Evolutionary conservation across 371 early-diverging fungal species (phyloP).

Genomic region (Lichtheimia ornata): DNA sequence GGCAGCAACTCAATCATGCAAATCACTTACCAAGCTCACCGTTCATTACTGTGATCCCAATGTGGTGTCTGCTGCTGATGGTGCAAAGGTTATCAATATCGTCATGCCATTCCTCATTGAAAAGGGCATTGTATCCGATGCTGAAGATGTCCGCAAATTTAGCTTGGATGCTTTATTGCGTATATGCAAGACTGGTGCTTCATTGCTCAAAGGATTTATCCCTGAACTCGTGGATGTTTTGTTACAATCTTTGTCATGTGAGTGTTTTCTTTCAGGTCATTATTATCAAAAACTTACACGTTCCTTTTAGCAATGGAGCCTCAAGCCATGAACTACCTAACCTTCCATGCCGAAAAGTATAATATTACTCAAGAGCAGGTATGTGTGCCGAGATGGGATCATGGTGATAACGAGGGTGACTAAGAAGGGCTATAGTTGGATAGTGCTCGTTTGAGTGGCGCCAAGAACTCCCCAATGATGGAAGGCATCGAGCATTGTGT

Average conservation of each 20-base stretch:
- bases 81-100: conserved; percentile 71
- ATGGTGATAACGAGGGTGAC: no score
- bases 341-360: conserved; percentile 89
- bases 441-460: conserved; percentile 68
- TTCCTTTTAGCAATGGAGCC: conserved; percentile 47
- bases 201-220: conserved; percentile 72
- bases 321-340: conserved; percentile 77
- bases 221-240: conserved; percentile 73
- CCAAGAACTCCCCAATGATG: conserved; percentile 82
- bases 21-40: conserved; percentile 76
- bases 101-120: conserved; percentile 87
- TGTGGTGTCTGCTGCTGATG: conserved; percentile 56
- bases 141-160: conserved; percentile 88
- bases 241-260: conserved; percentile 81
- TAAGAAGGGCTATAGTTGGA: conserved; percentile 50
- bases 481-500: conserved; percentile 81
- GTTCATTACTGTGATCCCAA: conserved; percentile 85
- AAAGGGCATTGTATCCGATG: conserved; percentile 80
- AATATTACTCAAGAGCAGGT: conserved; percentile 85
- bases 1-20: conserved; percentile 82
- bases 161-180: conserved; percentile 80
- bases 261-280: background rate
- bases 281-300: background rate
- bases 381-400: background rate
- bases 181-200: conserved; percentile 78